Evolutionary conservation across 2,329 filamentous ascomycete species (phyloP).

Genomic region (Nemania serpens): DNA sequence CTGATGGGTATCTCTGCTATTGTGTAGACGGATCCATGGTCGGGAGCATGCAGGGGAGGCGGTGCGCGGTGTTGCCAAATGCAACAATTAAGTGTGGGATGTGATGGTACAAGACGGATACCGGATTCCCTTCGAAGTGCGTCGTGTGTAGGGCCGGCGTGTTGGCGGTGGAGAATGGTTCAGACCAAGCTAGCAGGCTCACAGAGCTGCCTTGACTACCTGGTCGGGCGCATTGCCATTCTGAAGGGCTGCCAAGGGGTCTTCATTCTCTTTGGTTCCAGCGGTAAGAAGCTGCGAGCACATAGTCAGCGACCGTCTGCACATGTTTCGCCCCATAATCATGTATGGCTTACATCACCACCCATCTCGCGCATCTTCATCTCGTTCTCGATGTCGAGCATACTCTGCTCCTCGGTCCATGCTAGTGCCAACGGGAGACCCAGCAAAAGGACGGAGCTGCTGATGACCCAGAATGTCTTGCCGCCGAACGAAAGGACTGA

Average conservation of each 20-base stretch:
- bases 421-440: conserved; percentile 93
- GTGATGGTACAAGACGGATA: conserved; percentile 23
- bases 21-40: neutral
- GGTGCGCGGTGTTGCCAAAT: conserved; percentile 5
- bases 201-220: conserved; percentile 57
- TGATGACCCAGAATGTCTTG: conserved; percentile 88
- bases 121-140: neutral
- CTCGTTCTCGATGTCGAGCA: conserved; percentile 97
- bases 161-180: neutral
- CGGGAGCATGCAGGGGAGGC: neutral
- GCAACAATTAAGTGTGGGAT: conserved; percentile 11
- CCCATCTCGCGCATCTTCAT: conserved; percentile 94
- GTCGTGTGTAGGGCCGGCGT: neutral
- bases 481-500: conserved; percentile 72
- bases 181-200: conserved; percentile 32
- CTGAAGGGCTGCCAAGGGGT: conserved; percentile 51
- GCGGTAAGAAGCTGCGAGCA: conserved; percentile 52
- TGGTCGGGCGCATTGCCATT: conserved; percentile 56
- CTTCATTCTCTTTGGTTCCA: conserved; percentile 40
- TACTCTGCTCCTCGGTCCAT: conserved; percentile 93
- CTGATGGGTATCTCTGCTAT: conserved; percentile 4
- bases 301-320: conserved; percentile 15
- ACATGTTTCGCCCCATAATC: neutral
- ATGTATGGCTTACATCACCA: conserved; percentile 60
- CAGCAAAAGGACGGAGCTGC: conserved; percentile 84